These are phyloP conservation scores for Silybum marianum DNA, from an alignment of 129 eudicot genomes.

Conservation along the genomic window DNA sequence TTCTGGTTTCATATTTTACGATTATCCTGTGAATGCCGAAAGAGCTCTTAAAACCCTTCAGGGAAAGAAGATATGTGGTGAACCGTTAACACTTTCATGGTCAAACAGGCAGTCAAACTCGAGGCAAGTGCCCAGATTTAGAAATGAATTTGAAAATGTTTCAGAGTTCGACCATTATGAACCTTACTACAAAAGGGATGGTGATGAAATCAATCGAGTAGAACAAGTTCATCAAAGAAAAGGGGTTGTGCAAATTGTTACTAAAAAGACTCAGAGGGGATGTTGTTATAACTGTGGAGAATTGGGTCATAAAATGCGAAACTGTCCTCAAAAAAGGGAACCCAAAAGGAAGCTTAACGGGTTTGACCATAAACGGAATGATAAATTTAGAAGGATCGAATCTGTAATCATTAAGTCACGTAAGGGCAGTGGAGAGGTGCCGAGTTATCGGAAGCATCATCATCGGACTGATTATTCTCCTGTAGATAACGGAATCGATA, in stretches of 20 bases:
- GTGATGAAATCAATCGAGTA: conserved; percentile 3
- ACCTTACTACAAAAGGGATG: conserved; percentile 37
- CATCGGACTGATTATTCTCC: no score
- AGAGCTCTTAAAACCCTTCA: conserved; percentile 45
- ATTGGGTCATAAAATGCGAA: conserved; percentile 43
- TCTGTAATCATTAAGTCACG: background rate
- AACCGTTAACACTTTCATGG: conserved; percentile 47
- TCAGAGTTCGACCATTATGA: conserved; percentile 50
- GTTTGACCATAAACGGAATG: background rate
- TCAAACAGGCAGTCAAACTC: conserved; percentile 60
- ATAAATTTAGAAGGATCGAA: conserved; percentile 24
- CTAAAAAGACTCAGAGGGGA: background rate
- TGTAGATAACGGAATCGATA: conserved; percentile 8
- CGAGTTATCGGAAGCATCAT: no score
- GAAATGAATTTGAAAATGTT: conserved; percentile 25
- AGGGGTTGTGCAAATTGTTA: background rate
- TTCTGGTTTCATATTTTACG: conserved; percentile 51
- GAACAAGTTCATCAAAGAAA: conserved; percentile 11
- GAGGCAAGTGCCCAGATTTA: conserved; percentile 20
- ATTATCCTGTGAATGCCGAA: conserved; percentile 50
- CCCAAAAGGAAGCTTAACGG: conserved; percentile 14
- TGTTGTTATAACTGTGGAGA: conserved; percentile 49
- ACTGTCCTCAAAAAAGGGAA: conserved; percentile 31
- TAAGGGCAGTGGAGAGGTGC: no score
- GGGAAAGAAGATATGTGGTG: conserved; percentile 51